Conservation (phyloP, 176 grass and related monocot species). For the Triticum dicoccoides region DNA sequence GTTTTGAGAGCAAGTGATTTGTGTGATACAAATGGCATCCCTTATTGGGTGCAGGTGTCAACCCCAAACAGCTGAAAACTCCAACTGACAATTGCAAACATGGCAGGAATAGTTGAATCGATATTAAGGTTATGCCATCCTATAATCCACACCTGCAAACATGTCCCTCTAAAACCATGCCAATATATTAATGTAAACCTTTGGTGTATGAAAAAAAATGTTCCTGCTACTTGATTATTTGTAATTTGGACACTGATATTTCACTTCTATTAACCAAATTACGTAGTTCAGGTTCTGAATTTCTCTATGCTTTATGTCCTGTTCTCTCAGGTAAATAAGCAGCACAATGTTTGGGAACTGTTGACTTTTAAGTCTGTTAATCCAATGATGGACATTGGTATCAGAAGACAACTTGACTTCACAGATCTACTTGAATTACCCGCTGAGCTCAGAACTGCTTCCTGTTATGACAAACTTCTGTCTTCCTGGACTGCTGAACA, state of each 20-base stretch:
- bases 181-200: neutral
- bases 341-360: conserved; percentile 38
- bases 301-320: conserved; percentile 30
- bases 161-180: neutral
- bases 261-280: neutral
- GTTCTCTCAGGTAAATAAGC: conserved; percentile 42
- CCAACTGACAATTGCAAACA: neutral
- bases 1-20: neutral
- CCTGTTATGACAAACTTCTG: conserved; percentile 45
- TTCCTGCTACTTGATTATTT: neutral
- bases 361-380: conserved; percentile 82
- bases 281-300: neutral
- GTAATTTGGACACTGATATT: neutral
- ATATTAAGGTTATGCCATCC: neutral
- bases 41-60: neutral
- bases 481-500: conserved; percentile 72
- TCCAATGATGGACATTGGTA: conserved; percentile 72
- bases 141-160: neutral
- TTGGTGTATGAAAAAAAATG: neutral
- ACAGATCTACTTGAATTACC: conserved; percentile 82
- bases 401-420: conserved; percentile 81
- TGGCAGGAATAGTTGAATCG: neutral
- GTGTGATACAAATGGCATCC: neutral
- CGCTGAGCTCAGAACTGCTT: conserved; percentile 57
- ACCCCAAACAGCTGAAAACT: neutral